Percentiles rank a stretch among this genome's conserved stretches.
Conservation (phyloP, 164 flowering plant genomes). For the Macadamia tetraphylla region DNA sequence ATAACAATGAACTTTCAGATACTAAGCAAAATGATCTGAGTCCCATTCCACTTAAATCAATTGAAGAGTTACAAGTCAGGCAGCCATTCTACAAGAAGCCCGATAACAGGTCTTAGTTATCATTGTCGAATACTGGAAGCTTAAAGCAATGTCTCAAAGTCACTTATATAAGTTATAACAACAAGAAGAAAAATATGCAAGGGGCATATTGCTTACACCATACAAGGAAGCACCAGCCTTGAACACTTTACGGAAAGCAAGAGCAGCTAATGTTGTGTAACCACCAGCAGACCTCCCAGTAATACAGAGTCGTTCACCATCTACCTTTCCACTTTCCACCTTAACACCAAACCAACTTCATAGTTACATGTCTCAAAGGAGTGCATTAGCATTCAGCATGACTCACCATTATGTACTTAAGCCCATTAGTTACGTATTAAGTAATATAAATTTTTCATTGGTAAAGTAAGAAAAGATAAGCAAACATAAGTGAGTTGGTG, state of each 20-base stretch:
- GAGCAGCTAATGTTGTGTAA: conserved; percentile 91
- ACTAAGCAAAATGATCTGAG: no score
- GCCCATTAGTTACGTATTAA: no score
- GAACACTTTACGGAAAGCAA: conserved; percentile 78
- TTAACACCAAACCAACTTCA: conserved; percentile 23
- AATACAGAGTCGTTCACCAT: conserved; percentile 67
- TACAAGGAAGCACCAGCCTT: conserved; percentile 95
- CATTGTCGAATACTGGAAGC: background rate
- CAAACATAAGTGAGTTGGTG: no score
- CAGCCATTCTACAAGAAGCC: background rate
- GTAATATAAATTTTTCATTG: no score
- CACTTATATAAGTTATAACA: background rate
- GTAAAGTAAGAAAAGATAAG: no score
- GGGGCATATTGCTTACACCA: conserved; percentile 62
- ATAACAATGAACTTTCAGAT: no score
- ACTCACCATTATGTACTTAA: background rate
- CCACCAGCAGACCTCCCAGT: conserved; percentile 98
- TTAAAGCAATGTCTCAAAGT: background rate
- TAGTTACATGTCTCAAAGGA: background rate
- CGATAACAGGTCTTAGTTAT: background rate
- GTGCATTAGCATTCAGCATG: background rate
- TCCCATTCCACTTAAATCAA: no score
- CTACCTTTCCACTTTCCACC: conserved; percentile 86
- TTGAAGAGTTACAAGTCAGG: no score
- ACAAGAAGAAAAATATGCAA: background rate